Base-by-base conservation (phyloP, 2,329 filamentous ascomycete genomes). In the Falciphora oryzae region DNA sequence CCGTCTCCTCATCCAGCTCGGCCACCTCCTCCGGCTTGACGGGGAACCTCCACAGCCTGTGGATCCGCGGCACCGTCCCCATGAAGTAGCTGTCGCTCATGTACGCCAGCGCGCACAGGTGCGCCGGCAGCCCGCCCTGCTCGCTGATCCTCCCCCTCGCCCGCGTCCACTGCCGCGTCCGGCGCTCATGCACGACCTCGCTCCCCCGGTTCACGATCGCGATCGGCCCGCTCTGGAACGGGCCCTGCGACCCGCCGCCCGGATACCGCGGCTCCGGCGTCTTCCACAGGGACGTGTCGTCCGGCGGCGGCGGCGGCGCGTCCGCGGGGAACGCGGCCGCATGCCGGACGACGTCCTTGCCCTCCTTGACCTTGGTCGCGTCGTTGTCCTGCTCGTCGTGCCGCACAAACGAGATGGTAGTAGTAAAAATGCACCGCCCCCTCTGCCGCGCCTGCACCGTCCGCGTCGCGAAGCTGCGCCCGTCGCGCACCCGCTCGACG, bases 371-470 rank as follows among this genome's bases (percentile, higher is more conserved):
- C 13, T 14, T 32, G 29, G 31, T n/a, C 13, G 31, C 31, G 25
- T 59, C 62, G 22, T 32, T 31, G 14, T 60, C 28, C 3, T 2
- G 13, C 28, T 60, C 58, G 57, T 27, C n/a, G 18, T 65, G 29
- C 25, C 86, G 83, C 73, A 90, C 89, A 75, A 99, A 98, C 68
- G 90, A 95, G 77, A 96, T 87, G 7, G 94, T 99, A 1, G 92
- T 95, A 25, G 94, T 98, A 79, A 98, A 98, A 78, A 99, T 98
- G 73, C 90, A 91, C 66, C 87, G 86, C 13, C 93, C 95, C 57
- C 88, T 83, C 79, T 99, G 95, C 32, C 93, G 84, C 38, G 95
- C 95, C 78, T 98, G 94, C n/a, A 99, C 95, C 0, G 94, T 98
- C 64, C 95, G 85, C 53, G 95, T 98, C 64, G 92, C 89, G 75